Percentiles rank a stretch among this genome's conserved stretches.
Evolutionary conservation across 2,329 filamentous ascomycete genomes (phyloP).

Genomic region (Trichoderma arundinaceum): DNA sequence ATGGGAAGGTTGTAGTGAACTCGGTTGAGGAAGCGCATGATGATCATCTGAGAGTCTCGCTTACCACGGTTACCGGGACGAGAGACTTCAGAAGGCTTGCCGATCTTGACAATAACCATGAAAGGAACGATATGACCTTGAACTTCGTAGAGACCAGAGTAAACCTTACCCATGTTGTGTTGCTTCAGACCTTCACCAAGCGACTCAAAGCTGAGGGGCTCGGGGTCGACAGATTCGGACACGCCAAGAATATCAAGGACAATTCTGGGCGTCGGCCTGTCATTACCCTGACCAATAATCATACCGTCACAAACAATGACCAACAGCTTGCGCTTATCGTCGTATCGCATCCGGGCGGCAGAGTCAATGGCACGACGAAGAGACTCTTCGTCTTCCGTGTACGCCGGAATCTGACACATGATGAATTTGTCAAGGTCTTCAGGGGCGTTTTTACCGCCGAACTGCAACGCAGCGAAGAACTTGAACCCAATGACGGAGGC

Average conservation of each 20-base stretch:
- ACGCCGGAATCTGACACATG: constrained; percentile 96
- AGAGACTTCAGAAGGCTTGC: constrained; percentile 94
- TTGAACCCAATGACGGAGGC: constrained; percentile 89
- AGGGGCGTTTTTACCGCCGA: constrained; percentile 85
- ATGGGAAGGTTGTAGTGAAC: constrained; percentile 97
- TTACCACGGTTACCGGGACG: constrained; percentile 98
- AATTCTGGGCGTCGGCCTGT: constrained; percentile 91
- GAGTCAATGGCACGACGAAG: constrained; percentile 97
- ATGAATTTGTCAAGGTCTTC: constrained; percentile 98
- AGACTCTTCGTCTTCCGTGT: constrained; percentile 98
- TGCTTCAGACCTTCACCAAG: constrained; percentile 95
- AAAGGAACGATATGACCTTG: constrained; percentile 98
- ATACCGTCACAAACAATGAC: constrained; percentile 96
- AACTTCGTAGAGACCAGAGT: constrained; percentile 96
- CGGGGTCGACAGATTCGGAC: constrained; percentile 89
- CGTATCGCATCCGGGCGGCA: constrained; percentile 91
- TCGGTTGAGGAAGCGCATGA: constrained; percentile 99
- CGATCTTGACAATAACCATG: constrained; percentile 94
- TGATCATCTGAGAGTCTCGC: constrained; percentile 97
- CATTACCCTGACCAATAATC: constrained; percentile 99
- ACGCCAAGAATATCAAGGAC: constrained; percentile 97
- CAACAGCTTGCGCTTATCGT: constrained; percentile 96
- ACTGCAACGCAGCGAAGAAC: constrained; percentile 94
- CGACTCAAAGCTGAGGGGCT: constrained; percentile 95
- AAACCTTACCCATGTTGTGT: constrained; percentile 99